Conservation (phyloP, 768 basidiomycete species). For the Pleurotus salmoneostramineus region DNA sequence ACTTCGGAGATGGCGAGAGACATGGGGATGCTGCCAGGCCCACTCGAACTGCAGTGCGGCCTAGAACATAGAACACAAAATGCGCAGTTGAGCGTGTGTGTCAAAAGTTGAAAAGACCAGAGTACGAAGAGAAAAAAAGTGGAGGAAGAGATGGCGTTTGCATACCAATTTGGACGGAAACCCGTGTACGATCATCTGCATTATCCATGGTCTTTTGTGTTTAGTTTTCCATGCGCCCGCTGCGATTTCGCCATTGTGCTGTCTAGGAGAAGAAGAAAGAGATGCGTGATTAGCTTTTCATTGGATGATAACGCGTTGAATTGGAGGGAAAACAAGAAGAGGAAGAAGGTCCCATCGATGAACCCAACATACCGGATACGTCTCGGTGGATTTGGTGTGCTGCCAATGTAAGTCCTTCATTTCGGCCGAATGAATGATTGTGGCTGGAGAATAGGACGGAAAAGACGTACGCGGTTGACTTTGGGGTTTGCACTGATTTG, state of each 20-base stretch:
- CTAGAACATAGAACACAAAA: slow-evolving; percentile 21
- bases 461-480: slow-evolving; percentile 36
- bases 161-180: slow-evolving; percentile 66
- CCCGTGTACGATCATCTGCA: slow-evolving; percentile 84
- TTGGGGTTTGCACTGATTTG: slow-evolving; percentile 55
- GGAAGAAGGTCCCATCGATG: background rate
- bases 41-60: slow-evolving; percentile 80
- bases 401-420: slow-evolving; percentile 70
- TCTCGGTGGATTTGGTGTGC: slow-evolving; percentile 63
- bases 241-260: slow-evolving; percentile 77
- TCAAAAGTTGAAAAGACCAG: background rate
- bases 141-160: background rate
- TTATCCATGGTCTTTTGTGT: slow-evolving; percentile 65
- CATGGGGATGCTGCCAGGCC: slow-evolving; percentile 81
- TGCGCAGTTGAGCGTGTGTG: background rate
- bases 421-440: background rate
- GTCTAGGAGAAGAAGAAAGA: slow-evolving; percentile 30
- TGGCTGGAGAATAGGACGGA: background rate
- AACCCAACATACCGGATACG: slow-evolving; percentile 46
- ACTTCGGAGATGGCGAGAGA: slow-evolving; percentile 61
- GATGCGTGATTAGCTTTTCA: background rate
- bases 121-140: background rate
- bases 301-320: background rate
- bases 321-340: too few relatives aligned
- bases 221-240: slow-evolving; percentile 70